Percentiles rank a stretch among this genome's conserved stretches.
phyloP scores from a whole-genome alignment of 768 basidiomycete genomes.

The Crassisporium funariophilum region DNA sequence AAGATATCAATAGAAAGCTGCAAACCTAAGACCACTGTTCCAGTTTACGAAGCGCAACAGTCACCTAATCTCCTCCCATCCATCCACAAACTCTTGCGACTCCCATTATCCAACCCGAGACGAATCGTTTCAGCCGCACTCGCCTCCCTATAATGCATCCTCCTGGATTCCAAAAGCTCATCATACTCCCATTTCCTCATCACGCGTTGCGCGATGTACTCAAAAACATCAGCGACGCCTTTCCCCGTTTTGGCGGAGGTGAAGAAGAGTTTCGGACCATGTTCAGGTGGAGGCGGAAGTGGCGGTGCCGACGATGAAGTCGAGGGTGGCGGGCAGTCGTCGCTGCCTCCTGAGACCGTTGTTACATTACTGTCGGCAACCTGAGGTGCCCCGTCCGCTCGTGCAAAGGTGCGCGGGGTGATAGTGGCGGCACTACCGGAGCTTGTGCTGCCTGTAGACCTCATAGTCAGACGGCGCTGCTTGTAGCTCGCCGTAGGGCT shows the following conservation, averaged over 20 bases:
- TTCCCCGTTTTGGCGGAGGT: constrained; percentile 80
- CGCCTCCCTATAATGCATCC: constrained; percentile 25
- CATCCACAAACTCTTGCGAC: not conserved
- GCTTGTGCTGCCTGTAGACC: constrained; percentile 39
- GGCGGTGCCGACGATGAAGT: constrained; percentile 19
- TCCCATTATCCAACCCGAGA: not conserved
- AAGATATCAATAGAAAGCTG: too few species aligned
- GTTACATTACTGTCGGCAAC: not conserved
- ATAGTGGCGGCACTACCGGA: constrained; percentile 56
- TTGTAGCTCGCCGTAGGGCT: constrained; percentile 12
- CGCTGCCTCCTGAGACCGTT: constrained; percentile 5
- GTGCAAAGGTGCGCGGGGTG: constrained; percentile 59
- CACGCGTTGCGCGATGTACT: constrained; percentile 69
- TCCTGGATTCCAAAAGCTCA: constrained; percentile 49
- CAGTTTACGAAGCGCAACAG: constrained; percentile 5
- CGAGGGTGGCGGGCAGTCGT: constrained; percentile 16
- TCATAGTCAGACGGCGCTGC: constrained; percentile 28
- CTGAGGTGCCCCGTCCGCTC: constrained; percentile 10
- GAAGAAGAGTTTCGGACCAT: constrained; percentile 68
- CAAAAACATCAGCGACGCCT: constrained; percentile 74
- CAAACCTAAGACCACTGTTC: too few species aligned
- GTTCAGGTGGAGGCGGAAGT: constrained; percentile 39
- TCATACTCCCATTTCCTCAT: constrained; percentile 67
- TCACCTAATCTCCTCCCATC: not conserved
- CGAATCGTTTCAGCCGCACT: constrained; percentile 5